phyloP scores from a whole-genome alignment of 345 rosid species.

The Raphanus raphanistrum region DNA sequence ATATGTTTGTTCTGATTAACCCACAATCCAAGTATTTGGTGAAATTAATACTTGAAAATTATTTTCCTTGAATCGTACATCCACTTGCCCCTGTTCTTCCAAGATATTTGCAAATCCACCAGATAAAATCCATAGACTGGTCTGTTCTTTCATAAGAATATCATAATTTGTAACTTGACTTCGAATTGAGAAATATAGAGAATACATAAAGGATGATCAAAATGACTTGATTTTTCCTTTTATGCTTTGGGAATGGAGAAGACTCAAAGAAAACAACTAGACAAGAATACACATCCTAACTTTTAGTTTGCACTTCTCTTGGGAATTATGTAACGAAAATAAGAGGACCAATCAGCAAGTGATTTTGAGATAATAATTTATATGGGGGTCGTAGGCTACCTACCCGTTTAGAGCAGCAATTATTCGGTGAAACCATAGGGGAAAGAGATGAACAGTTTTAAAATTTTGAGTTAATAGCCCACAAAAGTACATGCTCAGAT shows the following conservation, averaged over 20 bases:
- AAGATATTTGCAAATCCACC: not conserved
- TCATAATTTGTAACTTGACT: not conserved
- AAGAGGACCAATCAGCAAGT: too few species aligned
- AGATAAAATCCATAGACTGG: not conserved
- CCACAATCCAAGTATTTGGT: not conserved
- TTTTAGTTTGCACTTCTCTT: not conserved
- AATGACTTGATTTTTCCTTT: not conserved
- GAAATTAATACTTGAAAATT: not conserved
- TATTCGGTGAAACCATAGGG: not conserved
- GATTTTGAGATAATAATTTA: not conserved
- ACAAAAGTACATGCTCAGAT: not conserved
- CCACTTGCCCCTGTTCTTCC: slow-evolving; percentile 3
- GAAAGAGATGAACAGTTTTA: not conserved
- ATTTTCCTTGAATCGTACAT: not conserved
- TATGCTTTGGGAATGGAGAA: not conserved
- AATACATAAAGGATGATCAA: not conserved
- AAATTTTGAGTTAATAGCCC: not conserved
- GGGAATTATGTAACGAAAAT: not conserved
- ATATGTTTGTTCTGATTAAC: not conserved
- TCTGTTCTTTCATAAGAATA: not conserved
- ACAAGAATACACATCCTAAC: not conserved
- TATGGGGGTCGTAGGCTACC: not conserved
- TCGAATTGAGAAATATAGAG: not conserved
- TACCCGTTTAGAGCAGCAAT: too few species aligned
- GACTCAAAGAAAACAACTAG: too few species aligned